A percentile compares a stretch with the other conserved stretches of the same genome.
These are phyloP conservation scores for Pleoardoris graminearum DNA, from an alignment of 2,329 filamentous ascomycete genomes.

Conservation along the genomic window DNA sequence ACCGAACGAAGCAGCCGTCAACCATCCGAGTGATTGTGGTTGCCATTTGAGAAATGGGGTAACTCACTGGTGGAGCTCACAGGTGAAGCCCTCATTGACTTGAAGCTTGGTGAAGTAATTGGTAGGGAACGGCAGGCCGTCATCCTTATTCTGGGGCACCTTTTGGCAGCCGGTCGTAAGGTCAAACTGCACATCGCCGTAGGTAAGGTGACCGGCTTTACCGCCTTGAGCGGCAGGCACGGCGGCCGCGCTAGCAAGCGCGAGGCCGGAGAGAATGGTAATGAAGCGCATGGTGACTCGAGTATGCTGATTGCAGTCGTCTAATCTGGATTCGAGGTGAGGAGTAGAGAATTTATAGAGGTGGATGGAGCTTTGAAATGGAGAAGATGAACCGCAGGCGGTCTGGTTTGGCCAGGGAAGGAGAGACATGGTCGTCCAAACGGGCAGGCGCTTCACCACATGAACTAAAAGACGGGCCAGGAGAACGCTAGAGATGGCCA, in stretches of 20 bases:
- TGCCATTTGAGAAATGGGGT: neutral
- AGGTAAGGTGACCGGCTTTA: neutral
- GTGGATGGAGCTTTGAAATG: too few species aligned
- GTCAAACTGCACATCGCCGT: conserved; percentile 1
- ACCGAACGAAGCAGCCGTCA: neutral
- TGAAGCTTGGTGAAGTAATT: neutral
- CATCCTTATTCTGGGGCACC: neutral
- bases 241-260: conserved; percentile 1
- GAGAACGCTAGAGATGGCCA: too few species aligned
- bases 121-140: neutral
- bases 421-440: too few species aligned
- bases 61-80: neutral
- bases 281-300: conserved; percentile 1
- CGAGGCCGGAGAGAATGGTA: neutral
- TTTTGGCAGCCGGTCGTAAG: neutral
- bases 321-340: neutral
- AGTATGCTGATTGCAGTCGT: neutral
- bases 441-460: too few species aligned
- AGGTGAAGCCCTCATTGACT: neutral
- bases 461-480: too few species aligned
- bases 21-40: too few species aligned
- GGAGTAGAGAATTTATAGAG: neutral
- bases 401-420: too few species aligned
- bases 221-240: neutral
- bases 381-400: too few species aligned